Evolutionary conservation across 2,329 filamentous ascomycete species (phyloP).

Genomic region (Endocalyx cinctus): DNA sequence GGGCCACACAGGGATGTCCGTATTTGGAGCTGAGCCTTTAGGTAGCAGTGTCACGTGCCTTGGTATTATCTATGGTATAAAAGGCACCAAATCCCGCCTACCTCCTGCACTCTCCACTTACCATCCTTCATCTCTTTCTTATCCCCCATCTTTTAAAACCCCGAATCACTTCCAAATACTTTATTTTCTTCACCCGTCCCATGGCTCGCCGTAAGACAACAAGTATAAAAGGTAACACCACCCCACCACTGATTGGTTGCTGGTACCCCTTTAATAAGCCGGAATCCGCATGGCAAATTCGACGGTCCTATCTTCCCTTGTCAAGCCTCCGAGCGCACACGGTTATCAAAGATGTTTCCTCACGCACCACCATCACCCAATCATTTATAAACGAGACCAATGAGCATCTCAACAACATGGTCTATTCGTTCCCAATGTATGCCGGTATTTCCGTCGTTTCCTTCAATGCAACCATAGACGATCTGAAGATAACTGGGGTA

Average conservation of each 20-base stretch:
- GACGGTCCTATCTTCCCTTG: constrained; percentile 5
- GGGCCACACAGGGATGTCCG: no score
- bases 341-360: constrained; percentile 9
- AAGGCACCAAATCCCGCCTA: no score
- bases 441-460: constrained; percentile 11
- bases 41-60: no score
- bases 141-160: no score
- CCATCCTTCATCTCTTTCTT: no score
- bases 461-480: constrained; percentile 7
- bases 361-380: constrained; percentile 9
- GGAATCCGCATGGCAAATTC: neutral
- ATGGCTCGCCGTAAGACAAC: no score
- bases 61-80: no score
- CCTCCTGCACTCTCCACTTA: no score
- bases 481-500: constrained; percentile 5
- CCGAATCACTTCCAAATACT: no score
- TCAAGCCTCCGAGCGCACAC: constrained; percentile 5
- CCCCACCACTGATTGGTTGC: constrained; percentile 4
- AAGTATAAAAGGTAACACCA: no score
- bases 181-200: no score
- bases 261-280: constrained; percentile 1
- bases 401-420: constrained; percentile 2
- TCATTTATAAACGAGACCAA: constrained; percentile 7
- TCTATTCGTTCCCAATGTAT: constrained; percentile 13
- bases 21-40: no score